Base-by-base conservation (phyloP, 1,284 basidiomycete genomes). In the Pseudozyma thailandica region DNA sequence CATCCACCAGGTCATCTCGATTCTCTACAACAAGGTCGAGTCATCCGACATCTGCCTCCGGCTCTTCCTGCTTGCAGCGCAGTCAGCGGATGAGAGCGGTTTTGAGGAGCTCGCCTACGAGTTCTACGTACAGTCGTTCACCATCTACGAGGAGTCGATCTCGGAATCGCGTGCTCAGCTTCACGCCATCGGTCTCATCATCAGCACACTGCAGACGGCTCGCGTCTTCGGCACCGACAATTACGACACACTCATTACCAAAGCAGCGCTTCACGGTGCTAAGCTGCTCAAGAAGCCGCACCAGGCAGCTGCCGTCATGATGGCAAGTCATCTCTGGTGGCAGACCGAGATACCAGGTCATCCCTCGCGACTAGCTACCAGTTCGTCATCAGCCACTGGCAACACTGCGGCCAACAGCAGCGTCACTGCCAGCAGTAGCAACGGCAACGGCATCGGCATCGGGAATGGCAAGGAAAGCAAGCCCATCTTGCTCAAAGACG, bases 271-370 rank as follows among this genome's bases (percentile, higher is more conserved):
- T 28, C 77, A 81, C 26, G 75, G 75, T 13, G 78, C 79, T 41
- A 81, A 80, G 65, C 58, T 82, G 61, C 68, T 81, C 37, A 82
- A 82, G 59, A 81, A 81, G 62, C 79, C 81, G 12, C 81, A 82
- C 37, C 81, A 82, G 49, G 79, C 81, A 4, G 69, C 75, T n/a
- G 81, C 81, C 0, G 81, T 82, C 35, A 72, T 82, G 60, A 73
- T 82, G 77, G 81, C 81, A 12, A 79, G 77, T 54, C 81, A 82
- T 52, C 58, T 82, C 15, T 82, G 81, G 81, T 82, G 81, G 81
- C 81, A 82, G 60, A 68, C 69, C 27, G 75, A 75, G 18, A 41
- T 56, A 10, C 59, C 72, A 7, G 66, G 78, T 7, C 60, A 59
- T 26, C 56, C 61, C n/a, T 47, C 57, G 2, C 44, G 51, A 5